Percentiles rank a stretch among this genome's conserved stretches.
phyloP scores from a whole-genome alignment of 2,329 filamentous ascomycete species.

The Canariomyces notabilis region DNA sequence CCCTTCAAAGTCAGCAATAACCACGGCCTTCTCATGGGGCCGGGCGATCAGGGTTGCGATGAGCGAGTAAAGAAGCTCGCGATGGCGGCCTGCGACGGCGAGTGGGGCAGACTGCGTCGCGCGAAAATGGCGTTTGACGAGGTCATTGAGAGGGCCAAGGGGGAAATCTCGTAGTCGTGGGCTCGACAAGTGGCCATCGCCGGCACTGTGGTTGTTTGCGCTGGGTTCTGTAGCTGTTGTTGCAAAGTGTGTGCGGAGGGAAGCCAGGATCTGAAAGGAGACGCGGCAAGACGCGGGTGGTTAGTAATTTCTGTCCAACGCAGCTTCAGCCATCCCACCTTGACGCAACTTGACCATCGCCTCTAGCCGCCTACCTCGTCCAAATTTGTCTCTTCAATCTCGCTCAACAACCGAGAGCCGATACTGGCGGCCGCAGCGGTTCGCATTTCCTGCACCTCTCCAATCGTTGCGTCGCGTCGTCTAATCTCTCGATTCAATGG shows the following conservation, averaged over 20 bases:
- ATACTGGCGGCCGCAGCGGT: constrained; percentile 36
- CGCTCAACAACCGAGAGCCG: constrained; percentile 47
- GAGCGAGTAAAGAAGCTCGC: constrained; percentile 53
- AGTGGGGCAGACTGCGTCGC: constrained; percentile 44
- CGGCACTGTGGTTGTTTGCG: constrained; percentile 17
- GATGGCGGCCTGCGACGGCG: constrained; percentile 46
- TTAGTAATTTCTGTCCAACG: constrained; percentile 1
- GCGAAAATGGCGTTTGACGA: constrained; percentile 44
- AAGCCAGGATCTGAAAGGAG: constrained; percentile 24
- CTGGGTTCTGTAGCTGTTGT: constrained; percentile 7
- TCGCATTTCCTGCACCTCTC: constrained; percentile 33
- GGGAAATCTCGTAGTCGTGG: constrained; percentile 28
- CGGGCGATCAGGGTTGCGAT: constrained; percentile 46
- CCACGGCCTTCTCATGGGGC: constrained; percentile 44
- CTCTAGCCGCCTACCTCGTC: constrained; percentile 46
- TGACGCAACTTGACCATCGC: neutral
- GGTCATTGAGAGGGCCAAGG: constrained; percentile 42
- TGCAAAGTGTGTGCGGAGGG: constrained; percentile 24
- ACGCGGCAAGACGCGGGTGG: neutral
- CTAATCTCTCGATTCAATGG: constrained; percentile 38
- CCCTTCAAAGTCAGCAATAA: constrained; percentile 51
- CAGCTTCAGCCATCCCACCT: constrained; percentile 5
- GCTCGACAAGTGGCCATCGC: constrained; percentile 1
- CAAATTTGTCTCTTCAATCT: constrained; percentile 53
- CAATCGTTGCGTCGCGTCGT: constrained; percentile 24